phyloP scores from a whole-genome alignment of 1,139 yeast genomes.

The Yamadazyma diddensiae region DNA sequence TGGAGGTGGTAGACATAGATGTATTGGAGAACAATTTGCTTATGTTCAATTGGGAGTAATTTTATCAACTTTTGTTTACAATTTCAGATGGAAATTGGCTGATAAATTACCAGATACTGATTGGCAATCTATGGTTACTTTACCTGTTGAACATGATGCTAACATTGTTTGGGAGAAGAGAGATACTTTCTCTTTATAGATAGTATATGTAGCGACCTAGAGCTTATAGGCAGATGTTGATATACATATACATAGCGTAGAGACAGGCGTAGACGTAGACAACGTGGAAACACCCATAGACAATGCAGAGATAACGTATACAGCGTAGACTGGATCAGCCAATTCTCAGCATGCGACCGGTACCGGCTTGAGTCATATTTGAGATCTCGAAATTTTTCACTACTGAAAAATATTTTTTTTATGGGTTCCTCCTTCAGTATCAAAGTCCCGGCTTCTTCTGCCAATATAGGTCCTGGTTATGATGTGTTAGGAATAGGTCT shows the following conservation, averaged over 20 bases:
- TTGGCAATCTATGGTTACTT: slow-evolving; percentile 89
- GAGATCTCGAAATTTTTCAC: slow-evolving; percentile 3
- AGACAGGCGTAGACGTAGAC: too few relatives aligned
- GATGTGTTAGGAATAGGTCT: slow-evolving; percentile 94
- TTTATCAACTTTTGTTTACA: slow-evolving; percentile 71
- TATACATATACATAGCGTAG: too few relatives aligned
- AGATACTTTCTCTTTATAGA: slow-evolving; percentile 27
- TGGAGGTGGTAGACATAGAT: slow-evolving; percentile 99
- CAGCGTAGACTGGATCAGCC: too few relatives aligned
- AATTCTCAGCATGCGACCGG: neutral
- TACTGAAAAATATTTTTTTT: too few relatives aligned
- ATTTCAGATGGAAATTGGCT: slow-evolving; percentile 72
- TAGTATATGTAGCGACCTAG: neutral
- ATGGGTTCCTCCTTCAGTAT: slow-evolving; percentile 24
- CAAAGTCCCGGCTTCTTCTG: slow-evolving; percentile 93
- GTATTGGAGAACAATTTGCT: slow-evolving; percentile 99
- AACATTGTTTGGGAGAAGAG: slow-evolving; percentile 74
- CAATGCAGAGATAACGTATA: too few relatives aligned
- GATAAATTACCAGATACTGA: slow-evolving; percentile 75
- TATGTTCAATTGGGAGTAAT: slow-evolving; percentile 89
- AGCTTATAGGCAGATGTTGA: too few relatives aligned
- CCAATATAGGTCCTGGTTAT: slow-evolving; percentile 97
- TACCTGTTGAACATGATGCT: slow-evolving; percentile 76
- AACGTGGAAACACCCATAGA: too few relatives aligned
- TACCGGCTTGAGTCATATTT: neutral